These are phyloP conservation scores for Lactarius indigo DNA, from an alignment of 768 basidiomycete species.

Conservation along the genomic window DNA sequence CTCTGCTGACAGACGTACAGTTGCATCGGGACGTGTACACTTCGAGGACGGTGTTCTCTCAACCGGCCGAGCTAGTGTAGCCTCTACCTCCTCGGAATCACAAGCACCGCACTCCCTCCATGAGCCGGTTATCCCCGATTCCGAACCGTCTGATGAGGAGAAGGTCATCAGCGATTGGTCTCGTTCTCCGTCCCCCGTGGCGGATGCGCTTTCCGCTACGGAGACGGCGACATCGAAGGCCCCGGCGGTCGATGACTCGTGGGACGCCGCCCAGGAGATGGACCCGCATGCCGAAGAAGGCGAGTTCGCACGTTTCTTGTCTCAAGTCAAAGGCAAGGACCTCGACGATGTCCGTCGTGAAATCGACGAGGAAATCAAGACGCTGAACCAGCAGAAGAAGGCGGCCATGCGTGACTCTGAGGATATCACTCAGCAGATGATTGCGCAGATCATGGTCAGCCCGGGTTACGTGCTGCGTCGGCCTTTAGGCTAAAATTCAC, in stretches of 20 bases:
- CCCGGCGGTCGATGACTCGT: constrained; percentile 44
- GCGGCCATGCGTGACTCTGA: constrained; percentile 91
- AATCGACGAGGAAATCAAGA: constrained; percentile 87
- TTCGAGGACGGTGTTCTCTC: constrained; percentile 11
- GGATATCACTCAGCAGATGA: constrained; percentile 93
- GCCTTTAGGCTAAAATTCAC: not conserved
- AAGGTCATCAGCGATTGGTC: constrained; percentile 36
- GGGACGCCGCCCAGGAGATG: constrained; percentile 87
- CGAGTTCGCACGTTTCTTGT: constrained; percentile 90
- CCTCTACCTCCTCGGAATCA: not conserved
- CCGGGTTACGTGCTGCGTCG: not conserved
- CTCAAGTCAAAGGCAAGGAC: constrained; percentile 85
- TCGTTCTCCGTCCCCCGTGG: constrained; percentile 36
- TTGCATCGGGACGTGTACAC: constrained; percentile 5
- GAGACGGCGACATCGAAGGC: constrained; percentile 25
- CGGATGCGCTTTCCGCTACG: constrained; percentile 17
- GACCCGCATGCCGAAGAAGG: constrained; percentile 74
- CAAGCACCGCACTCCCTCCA: not conserved
- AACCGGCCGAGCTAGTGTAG: not conserved
- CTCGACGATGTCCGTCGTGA: constrained; percentile 78
- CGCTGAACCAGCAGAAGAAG: constrained; percentile 78
- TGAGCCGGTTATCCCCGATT: not conserved
- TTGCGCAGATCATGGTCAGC: constrained; percentile 68
- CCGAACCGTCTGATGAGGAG: constrained; percentile 26
- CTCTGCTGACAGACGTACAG: constrained; percentile 5